These are phyloP conservation scores for Tetracladium setigerum DNA, from an alignment of 495 filamentous ascomycete species.

Conservation along the genomic window DNA sequence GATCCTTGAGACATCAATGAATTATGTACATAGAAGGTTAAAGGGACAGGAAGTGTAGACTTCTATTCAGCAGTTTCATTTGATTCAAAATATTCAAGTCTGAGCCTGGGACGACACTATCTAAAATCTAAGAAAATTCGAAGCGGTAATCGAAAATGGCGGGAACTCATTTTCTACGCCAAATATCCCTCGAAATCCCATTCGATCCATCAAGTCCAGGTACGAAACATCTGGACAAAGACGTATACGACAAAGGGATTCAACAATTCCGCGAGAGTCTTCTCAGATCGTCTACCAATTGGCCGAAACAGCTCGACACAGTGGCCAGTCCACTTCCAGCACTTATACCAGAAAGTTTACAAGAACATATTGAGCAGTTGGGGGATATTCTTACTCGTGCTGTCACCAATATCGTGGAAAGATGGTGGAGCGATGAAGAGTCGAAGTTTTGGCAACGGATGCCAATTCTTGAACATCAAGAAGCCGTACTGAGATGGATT, in stretches of 20 bases:
- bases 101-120: too few species aligned
- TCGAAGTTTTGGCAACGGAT: constrained; percentile 30
- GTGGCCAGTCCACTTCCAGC: constrained; percentile 12
- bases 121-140: too few species aligned
- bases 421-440: constrained; percentile 33
- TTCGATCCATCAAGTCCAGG: too few species aligned
- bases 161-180: too few species aligned
- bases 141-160: too few species aligned
- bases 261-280: neutral
- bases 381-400: constrained; percentile 25
- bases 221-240: too few species aligned
- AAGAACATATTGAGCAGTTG: constrained; percentile 18
- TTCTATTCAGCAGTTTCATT: too few species aligned
- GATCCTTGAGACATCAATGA: too few species aligned
- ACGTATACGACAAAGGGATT: neutral
- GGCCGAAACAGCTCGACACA: neutral
- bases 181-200: too few species aligned
- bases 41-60: too few species aligned
- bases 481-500: constrained; percentile 24
- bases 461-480: constrained; percentile 30
- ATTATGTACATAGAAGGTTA: too few species aligned
- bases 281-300: neutral
- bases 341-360: neutral
- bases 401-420: constrained; percentile 29
- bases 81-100: too few species aligned